phyloP scores from a whole-genome alignment of 106 monocot species.

The Narthecium ossifragum region DNA sequence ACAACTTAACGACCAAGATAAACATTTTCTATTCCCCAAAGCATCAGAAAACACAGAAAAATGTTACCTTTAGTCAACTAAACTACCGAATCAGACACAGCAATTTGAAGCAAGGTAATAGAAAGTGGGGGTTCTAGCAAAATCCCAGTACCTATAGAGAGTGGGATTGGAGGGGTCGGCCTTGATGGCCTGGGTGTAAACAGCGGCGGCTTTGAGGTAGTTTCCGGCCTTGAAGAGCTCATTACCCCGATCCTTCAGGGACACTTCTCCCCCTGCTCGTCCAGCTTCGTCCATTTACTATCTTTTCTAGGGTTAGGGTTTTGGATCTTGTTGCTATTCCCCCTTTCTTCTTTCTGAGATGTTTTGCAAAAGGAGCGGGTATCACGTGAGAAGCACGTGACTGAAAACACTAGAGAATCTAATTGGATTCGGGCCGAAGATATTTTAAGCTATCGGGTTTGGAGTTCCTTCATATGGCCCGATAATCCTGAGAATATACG shows the following conservation, averaged over 20 bases:
- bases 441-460: too few species aligned
- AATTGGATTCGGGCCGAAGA: too few species aligned
- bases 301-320: slow-evolving; percentile 14
- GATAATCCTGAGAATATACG: too few species aligned
- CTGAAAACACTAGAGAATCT: too few species aligned
- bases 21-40: background rate
- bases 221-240: slow-evolving; percentile 50
- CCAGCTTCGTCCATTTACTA: slow-evolving; percentile 1
- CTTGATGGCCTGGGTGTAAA: slow-evolving; percentile 55
- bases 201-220: slow-evolving; percentile 48
- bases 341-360: too few species aligned
- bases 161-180: slow-evolving; percentile 50
- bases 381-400: background rate
- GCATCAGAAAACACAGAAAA: background rate
- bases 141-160: slow-evolving; percentile 66
- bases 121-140: too few species aligned
- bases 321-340: slow-evolving; percentile 17
- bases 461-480: too few species aligned
- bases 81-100: background rate
- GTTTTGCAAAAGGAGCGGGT: background rate
- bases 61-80: background rate
- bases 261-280: slow-evolving; percentile 2
- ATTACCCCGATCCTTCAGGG: slow-evolving; percentile 49
- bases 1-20: background rate
- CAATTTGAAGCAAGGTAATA: slow-evolving; percentile 26